Conservation (phyloP, 768 basidiomycete genomes). For the Galerina sulciceps region DNA sequence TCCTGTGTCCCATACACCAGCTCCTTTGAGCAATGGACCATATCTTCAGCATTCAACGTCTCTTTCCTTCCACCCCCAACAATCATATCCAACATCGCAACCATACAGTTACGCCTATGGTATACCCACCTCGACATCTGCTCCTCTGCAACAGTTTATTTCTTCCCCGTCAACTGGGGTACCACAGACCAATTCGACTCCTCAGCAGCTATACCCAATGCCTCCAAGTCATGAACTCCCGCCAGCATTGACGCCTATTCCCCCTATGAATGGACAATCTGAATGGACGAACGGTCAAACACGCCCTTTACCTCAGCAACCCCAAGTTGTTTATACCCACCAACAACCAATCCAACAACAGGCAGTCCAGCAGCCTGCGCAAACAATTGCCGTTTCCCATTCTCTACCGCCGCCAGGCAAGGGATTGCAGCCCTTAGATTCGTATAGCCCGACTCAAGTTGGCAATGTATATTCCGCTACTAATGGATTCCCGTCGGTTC, state of each 20-base stretch:
- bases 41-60: constrained; percentile 31
- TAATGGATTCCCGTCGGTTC: constrained; percentile 34
- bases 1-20: constrained; percentile 34
- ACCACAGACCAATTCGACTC: constrained; percentile 30
- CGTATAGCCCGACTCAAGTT: constrained; percentile 31
- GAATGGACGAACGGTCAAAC: constrained; percentile 17
- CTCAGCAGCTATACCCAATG: constrained; percentile 38
- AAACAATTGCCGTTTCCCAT: constrained; percentile 25
- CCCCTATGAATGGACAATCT: constrained; percentile 32
- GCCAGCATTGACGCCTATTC: constrained; percentile 22
- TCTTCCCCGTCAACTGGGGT: constrained; percentile 29
- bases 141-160: constrained; percentile 44
- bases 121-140: constrained; percentile 35
- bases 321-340: constrained; percentile 42
- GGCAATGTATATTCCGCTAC: constrained; percentile 27
- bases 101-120: constrained; percentile 41
- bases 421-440: constrained; percentile 23
- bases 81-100: constrained; percentile 35
- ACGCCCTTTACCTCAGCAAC: constrained; percentile 50
- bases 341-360: constrained; percentile 19
- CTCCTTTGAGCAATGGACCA: constrained; percentile 23
- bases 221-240: constrained; percentile 36
- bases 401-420: constrained; percentile 29
- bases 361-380: background rate
- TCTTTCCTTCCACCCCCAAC: constrained; percentile 43